Evolutionary conservation across 1,139 yeast species (phyloP).

Genomic region (Saccharomyces hybrid): DNA sequence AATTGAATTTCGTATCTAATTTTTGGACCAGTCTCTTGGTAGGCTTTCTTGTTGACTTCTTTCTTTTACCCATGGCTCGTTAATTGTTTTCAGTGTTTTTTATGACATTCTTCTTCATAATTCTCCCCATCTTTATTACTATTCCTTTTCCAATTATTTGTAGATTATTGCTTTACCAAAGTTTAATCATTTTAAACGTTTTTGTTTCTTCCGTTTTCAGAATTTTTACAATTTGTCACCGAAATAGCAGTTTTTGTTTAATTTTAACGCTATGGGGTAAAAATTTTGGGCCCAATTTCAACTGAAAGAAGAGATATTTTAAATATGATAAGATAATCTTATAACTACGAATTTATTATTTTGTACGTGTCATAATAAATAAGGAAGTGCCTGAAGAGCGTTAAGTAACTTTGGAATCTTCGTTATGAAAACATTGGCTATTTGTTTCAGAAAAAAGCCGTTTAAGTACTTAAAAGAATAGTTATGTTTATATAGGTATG

Average conservation of each 20-base stretch:
- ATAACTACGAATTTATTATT: no score
- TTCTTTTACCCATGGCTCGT: conserved; percentile 67
- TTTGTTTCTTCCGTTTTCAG: not conserved
- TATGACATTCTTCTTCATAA: not conserved
- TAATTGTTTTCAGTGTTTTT: not conserved
- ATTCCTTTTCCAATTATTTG: not conserved
- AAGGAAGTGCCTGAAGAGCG: not conserved
- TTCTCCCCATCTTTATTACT: not conserved
- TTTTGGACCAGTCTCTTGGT: conserved; percentile 70
- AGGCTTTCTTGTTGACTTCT: conserved; percentile 82
- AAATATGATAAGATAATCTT: not conserved
- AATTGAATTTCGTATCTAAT: conserved; percentile 79
- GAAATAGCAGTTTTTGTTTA: not conserved
- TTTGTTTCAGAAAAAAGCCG: not conserved
- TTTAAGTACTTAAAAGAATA: not conserved
- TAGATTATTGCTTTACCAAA: not conserved
- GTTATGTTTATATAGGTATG: no score
- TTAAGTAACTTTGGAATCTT: no score
- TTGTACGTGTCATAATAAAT: not conserved
- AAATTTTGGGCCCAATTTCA: not conserved
- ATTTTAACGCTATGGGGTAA: no score
- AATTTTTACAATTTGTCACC: not conserved
- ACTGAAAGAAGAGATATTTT: not conserved
- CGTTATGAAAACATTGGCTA: not conserved
- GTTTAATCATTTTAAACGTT: not conserved